Evolutionary conservation across 495 filamentous ascomycete species (phyloP), one percentile per base, ranked within the genome.

Genomic region (Penicillium herquei): DNA sequence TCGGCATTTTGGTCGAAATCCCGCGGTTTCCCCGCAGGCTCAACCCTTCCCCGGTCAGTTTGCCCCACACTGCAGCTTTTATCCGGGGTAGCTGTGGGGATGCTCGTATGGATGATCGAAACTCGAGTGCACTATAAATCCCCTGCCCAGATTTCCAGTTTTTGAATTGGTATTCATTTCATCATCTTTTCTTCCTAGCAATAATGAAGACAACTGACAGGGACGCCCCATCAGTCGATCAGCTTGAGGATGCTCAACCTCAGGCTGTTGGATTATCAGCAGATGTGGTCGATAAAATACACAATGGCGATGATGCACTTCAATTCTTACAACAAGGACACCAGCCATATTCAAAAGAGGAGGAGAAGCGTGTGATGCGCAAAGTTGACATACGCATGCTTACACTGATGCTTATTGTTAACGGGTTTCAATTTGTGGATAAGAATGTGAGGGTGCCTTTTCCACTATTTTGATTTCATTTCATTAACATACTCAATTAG

Each of bases 21-120:
- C 12, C 17, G 41, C 17, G 17, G 13, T 12, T 44, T 21, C 41
- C 41, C 41, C 41, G 41, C 41, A 44, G 41, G 41, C 18, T 44
- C 17, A 44, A 44, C 16, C 10, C 41, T 44, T 26, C 41, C 41
- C 41, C 41, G 41, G 41, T 41, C 13, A n/a, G 39, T 44, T 12
- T 26, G 16, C 41, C 41, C 41, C 41, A 44, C 41, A 44, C 11
- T 3, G 2, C 7, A 44, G 18, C 41, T 6, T 21, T 44, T 44
- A 44, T 44, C 41, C 41, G 41, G 41, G 41, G 41, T 26, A 44
- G 17, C 7, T 44, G 41, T 44, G 41, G 41, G n/a, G 39, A 42
- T n/a, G 2, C 21, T 26, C 21, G 21, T 26, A 26, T 26, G 21
- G 21, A 26, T 2, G 1, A 2, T 26, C 4, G 21, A 4, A 26